These are phyloP conservation scores for Gossypium raimondii DNA, from an alignment of 345 rosid genomes.

Conservation along the genomic window DNA sequence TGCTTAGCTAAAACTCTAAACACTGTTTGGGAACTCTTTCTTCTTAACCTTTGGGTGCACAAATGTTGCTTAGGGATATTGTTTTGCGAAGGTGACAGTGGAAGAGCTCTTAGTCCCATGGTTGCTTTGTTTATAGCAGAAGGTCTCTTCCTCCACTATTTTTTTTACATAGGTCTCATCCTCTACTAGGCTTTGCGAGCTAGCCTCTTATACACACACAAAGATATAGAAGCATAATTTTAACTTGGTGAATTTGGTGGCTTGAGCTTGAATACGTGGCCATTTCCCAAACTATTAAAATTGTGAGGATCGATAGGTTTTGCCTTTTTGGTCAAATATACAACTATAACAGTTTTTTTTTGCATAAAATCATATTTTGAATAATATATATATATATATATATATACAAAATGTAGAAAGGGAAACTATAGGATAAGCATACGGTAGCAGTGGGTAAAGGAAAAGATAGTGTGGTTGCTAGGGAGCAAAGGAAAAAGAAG, in stretches of 20 bases:
- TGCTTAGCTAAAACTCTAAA: conserved; percentile 35
- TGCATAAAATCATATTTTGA: too few species aligned
- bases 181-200: not conserved
- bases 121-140: not conserved
- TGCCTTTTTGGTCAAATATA: not conserved
- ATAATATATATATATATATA: too few species aligned
- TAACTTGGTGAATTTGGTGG: conserved; percentile 22
- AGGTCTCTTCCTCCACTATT: not conserved
- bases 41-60: conserved; percentile 15
- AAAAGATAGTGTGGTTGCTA: too few species aligned
- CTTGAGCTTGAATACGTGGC: conserved; percentile 35
- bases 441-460: too few species aligned
- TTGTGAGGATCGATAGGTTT: conserved; percentile 19
- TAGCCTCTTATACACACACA: not conserved
- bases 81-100: conserved; percentile 31
- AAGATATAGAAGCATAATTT: too few species aligned
- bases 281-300: conserved; percentile 9
- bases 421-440: too few species aligned
- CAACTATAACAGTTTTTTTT: too few species aligned
- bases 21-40: not conserved
- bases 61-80: conserved; percentile 26
- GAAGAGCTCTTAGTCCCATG: conserved; percentile 43
- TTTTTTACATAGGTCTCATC: too few species aligned
- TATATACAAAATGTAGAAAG: too few species aligned
- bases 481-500: too few species aligned